Evolutionary conservation across 1,139 yeast genomes (phyloP).

Genomic region (Pichia sp.): DNA sequence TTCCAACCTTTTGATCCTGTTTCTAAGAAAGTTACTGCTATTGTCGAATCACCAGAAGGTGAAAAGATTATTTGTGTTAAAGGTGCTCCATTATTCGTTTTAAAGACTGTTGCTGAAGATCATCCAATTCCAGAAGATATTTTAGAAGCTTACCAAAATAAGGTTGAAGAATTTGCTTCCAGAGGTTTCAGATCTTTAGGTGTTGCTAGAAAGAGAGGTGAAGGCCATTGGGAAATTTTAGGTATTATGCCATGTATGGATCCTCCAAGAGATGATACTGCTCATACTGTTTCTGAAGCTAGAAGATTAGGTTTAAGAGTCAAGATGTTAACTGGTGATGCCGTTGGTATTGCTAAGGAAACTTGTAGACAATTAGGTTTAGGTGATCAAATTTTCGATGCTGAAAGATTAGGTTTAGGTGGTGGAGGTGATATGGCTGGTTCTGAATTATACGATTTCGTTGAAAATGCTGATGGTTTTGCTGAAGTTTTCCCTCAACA

Average conservation of each 20-base stretch:
- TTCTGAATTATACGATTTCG: constrained; percentile 92
- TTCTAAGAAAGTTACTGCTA: constrained; percentile 92
- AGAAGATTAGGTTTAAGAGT: constrained; percentile 90
- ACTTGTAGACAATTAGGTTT: constrained; percentile 96
- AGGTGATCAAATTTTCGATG: constrained; percentile 95
- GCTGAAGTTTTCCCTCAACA: constrained; percentile 98
- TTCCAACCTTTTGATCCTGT: constrained; percentile 98
- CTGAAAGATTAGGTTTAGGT: constrained; percentile 87
- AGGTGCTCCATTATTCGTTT: constrained; percentile 95
- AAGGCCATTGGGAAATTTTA: constrained; percentile 96
- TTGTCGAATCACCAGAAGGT: constrained; percentile 93
- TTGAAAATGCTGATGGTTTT: constrained; percentile 94
- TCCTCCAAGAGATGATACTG: constrained; percentile 98
- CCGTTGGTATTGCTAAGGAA: constrained; percentile 98
- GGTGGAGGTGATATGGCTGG: constrained; percentile 97
- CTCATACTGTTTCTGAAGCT: constrained; percentile 91
- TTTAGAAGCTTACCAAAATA: constrained; percentile 92
- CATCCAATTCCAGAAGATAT: constrained; percentile 95
- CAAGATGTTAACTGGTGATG: constrained; percentile 98
- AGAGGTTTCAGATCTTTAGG: constrained; percentile 99
- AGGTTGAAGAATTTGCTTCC: constrained; percentile 94
- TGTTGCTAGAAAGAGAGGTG: constrained; percentile 99
- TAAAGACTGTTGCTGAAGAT: constrained; percentile 94
- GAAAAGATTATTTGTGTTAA: constrained; percentile 94
- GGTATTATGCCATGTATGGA: constrained; percentile 99